Base-by-base conservation (phyloP, 176 grass and related monocot genomes). In the Chrysopogon serrulatus region DNA sequence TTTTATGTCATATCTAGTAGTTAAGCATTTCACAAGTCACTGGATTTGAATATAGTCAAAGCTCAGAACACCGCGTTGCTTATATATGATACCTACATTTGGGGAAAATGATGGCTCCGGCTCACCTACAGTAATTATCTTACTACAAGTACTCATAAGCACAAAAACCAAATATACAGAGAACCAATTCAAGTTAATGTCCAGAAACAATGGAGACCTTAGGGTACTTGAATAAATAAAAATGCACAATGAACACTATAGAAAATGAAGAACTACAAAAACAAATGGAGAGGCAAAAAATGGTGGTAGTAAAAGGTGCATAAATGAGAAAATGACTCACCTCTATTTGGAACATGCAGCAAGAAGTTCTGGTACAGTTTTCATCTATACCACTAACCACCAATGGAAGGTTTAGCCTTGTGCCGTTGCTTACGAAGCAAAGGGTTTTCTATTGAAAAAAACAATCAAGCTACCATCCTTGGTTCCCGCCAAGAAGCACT, bases 401-500 rank as follows among this genome's bases (percentile, higher is more conserved):
- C 48, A 5, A 33, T 51, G 32, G 83, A 77, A 68, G 83, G 40
- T 68, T 57, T 85, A 31, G 33, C 40, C 47, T 85, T 85, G 60
- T 76, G 62, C 45, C 83, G 62, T 67, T 85, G 83, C 34, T 77
- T 85, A 5, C 73, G 83, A 88, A 92, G 78, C 31, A 95, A 74
- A 88, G 96, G 87, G 56, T 74, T 92, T 85, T 98, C 96, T 74
- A 94, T 93, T 73, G 93, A 95, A 90, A 93, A 93, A 98, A 74
- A 98, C 89, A 80, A 98, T 76, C 68, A 98, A 88, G 43, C 85
- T 86, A 36, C 96, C 93, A 79, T 98, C 96, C 80, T 92, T 95
- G 10, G 96, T 98, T 76, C 96, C 96, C 51, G 89, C 93, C 81
- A 98, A 73, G 78, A 98, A 90, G 83, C 96, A 98, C 49, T 98